phyloP scores from a whole-genome alignment of 495 filamentous ascomycete species.

The Hyaloscypha bicolor region DNA sequence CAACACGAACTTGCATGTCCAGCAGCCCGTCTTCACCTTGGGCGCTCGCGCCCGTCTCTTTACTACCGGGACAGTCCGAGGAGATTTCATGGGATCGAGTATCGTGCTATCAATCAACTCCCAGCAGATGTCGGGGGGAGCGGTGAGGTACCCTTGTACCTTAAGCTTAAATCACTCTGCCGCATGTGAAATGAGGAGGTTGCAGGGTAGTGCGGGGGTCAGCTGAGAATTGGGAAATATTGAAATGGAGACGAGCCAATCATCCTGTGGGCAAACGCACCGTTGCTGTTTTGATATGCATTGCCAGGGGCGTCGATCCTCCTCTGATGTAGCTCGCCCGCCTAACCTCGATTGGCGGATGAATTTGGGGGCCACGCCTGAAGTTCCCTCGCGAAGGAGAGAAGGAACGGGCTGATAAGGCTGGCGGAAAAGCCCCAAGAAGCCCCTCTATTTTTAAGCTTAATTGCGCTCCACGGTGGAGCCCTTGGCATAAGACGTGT shows the following conservation, averaged over 20 bases:
- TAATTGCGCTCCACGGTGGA: neutral
- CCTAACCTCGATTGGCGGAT: neutral
- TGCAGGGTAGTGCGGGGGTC: neutral
- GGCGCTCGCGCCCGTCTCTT: neutral
- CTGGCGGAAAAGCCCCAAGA: neutral
- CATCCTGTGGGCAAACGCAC: neutral
- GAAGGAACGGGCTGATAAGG: neutral
- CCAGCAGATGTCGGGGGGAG: neutral
- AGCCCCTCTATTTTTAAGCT: neutral
- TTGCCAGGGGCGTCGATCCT: neutral
- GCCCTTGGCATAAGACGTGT: neutral
- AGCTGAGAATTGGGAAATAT: neutral
- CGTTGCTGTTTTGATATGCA: neutral
- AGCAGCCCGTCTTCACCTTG: neutral
- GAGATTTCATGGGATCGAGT: neutral
- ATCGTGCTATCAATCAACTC: neutral
- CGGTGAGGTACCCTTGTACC: neutral
- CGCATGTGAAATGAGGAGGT: neutral
- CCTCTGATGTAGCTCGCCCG: neutral
- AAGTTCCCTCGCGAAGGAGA: neutral
- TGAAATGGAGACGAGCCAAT: neutral
- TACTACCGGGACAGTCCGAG: neutral
- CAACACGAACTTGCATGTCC: neutral
- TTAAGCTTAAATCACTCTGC: neutral
- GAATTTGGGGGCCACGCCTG: neutral